Percentiles rank a stretch among this genome's conserved stretches.
phyloP scores from a whole-genome alignment of 192 early-diverging fungal genomes.

The Tieghemiomyces parasiticus region DNA sequence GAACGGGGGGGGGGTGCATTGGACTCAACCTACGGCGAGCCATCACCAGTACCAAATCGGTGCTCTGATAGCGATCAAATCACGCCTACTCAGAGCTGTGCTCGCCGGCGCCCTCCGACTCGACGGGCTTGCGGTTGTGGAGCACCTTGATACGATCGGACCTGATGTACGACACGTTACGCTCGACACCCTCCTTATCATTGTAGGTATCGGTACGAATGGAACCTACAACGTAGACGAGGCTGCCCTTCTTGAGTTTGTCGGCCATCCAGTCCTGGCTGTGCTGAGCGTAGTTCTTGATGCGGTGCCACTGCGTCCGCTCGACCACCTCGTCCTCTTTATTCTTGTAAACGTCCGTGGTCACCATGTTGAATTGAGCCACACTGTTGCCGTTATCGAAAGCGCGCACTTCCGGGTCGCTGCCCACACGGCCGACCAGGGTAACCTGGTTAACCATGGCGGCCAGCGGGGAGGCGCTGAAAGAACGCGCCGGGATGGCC shows the following conservation, averaged over 20 bases:
- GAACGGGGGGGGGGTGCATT: no score
- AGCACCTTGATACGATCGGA: constrained; percentile 17
- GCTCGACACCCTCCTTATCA: constrained; percentile 42
- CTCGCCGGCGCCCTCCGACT: no score
- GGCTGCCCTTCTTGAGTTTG: constrained; percentile 41
- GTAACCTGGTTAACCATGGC: constrained; percentile 42
- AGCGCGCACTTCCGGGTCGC: constrained; percentile 31
- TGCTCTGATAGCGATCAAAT: no score
- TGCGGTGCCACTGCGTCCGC: constrained; percentile 51
- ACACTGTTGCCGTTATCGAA: constrained; percentile 29
- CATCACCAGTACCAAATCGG: no score
- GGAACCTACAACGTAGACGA: constrained; percentile 45
- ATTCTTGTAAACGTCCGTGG: constrained; percentile 41
- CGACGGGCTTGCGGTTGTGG: no score
- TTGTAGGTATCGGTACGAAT: constrained; percentile 44
- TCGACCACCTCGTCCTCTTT: constrained; percentile 46
- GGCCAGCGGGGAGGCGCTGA: not conserved
- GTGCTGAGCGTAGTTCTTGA: constrained; percentile 27
- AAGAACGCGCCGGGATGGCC: not conserved
- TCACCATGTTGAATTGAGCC: constrained; percentile 45
- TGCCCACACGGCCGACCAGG: constrained; percentile 44
- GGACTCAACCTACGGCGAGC: no score
- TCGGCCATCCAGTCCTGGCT: constrained; percentile 21
- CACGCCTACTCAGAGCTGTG: no score
- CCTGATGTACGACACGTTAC: constrained; percentile 24